phyloP scores from a whole-genome alignment of 1,284 basidiomycete species.

The Microbotryum violaceum region DNA sequence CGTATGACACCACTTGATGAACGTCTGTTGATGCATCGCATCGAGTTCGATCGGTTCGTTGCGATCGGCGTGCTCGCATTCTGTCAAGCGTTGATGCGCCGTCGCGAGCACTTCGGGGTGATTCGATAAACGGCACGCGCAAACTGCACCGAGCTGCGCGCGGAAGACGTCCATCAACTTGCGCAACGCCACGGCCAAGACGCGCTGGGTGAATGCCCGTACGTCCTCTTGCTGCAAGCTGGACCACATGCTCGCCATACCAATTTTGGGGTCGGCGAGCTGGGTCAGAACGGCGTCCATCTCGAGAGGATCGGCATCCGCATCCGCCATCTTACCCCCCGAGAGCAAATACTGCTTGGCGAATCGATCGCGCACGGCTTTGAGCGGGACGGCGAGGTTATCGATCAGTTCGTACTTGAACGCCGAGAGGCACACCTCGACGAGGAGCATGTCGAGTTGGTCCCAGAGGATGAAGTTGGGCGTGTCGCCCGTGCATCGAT shows the following conservation, averaged over 20 bases:
- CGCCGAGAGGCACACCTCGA: constrained; percentile 21
- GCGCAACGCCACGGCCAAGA: constrained; percentile 22
- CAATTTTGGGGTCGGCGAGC: neutral
- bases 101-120: constrained; percentile 26
- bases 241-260: constrained; percentile 17
- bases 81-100: constrained; percentile 15
- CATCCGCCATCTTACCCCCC: constrained; percentile 23
- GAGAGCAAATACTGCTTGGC: constrained; percentile 22
- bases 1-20: constrained; percentile 22
- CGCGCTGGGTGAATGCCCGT: constrained; percentile 20
- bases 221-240: constrained; percentile 15
- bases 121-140: constrained; percentile 25
- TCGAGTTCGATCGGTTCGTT: constrained; percentile 25
- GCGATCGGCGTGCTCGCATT: constrained; percentile 28
- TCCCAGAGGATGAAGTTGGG: constrained; percentile 18
- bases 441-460: constrained; percentile 21
- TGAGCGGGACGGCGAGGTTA: constrained; percentile 18
- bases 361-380: constrained; percentile 18
- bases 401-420: constrained; percentile 32
- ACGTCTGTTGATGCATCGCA: constrained; percentile 20
- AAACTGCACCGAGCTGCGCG: constrained; percentile 24
- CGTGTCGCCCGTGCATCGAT: constrained; percentile 20
- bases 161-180: constrained; percentile 28
- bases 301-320: constrained; percentile 16
- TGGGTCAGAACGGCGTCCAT: constrained; percentile 18